Percentiles rank a stretch among this genome's conserved stretches.
phyloP scores from a whole-genome alignment of 192 early-diverging fungal species.

The Coemansia sp. region DNA sequence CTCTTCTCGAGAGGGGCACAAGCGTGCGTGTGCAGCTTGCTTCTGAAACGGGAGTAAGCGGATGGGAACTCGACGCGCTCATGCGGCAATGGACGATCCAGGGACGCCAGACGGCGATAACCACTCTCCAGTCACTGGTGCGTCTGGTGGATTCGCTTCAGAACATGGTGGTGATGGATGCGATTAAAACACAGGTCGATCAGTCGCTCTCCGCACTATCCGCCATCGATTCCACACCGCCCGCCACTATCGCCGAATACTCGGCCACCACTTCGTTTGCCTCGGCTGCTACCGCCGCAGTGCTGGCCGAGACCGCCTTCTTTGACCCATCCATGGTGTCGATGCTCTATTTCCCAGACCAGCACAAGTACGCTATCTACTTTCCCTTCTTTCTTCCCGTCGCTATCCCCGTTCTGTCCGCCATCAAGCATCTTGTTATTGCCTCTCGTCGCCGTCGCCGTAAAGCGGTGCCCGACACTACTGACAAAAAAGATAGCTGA shows the following conservation, averaged over 20 bases:
- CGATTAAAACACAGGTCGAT: slow-evolving; percentile 72
- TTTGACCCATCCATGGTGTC: slow-evolving; percentile 99
- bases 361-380: slow-evolving; percentile 97
- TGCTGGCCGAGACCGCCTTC: slow-evolving; percentile 82
- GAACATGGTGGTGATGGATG: slow-evolving; percentile 92
- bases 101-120: slow-evolving; percentile 71
- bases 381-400: slow-evolving; percentile 94
- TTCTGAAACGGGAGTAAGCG: slow-evolving; percentile 67
- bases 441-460: neutral
- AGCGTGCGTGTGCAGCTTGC: slow-evolving; percentile 47
- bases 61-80: slow-evolving; percentile 80
- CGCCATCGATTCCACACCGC: slow-evolving; percentile 36
- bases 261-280: slow-evolving; percentile 49
- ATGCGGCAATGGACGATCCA: slow-evolving; percentile 67
- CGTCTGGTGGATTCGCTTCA: slow-evolving; percentile 75
- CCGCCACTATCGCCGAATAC: slow-evolving; percentile 9
- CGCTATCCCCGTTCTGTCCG: slow-evolving; percentile 68
- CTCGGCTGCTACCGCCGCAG: slow-evolving; percentile 65
- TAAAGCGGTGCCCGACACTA: neutral
- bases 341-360: slow-evolving; percentile 96
- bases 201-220: slow-evolving; percentile 45
- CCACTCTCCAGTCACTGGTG: slow-evolving; percentile 78
- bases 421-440: slow-evolving; percentile 31
- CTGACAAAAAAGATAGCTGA: neutral
- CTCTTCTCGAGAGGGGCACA: too few relatives aligned